phyloP scores from a whole-genome alignment of 2,329 filamentous ascomycete species.

The Aspergillus arachidicola region DNA sequence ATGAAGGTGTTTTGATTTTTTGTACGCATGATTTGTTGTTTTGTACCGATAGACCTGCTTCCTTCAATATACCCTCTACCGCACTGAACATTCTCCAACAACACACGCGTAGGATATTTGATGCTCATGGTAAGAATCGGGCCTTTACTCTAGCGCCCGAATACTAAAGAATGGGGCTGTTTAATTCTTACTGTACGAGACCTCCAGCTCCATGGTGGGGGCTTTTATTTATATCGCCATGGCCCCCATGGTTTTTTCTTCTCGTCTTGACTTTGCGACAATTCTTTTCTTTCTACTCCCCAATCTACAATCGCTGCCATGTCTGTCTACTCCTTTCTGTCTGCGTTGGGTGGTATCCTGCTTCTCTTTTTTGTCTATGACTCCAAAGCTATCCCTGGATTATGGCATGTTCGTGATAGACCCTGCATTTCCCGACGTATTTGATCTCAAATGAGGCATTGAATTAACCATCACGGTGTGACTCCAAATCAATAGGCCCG shows the following conservation, averaged over 20 bases:
- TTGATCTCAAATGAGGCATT: background rate
- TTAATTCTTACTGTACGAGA: background rate
- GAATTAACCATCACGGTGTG: background rate
- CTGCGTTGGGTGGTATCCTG: background rate
- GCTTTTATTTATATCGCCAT: background rate
- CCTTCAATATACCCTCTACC: background rate
- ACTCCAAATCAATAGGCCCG: background rate
- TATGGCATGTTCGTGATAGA: background rate
- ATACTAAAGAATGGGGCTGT: background rate
- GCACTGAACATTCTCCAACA: background rate
- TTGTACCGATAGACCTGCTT: background rate
- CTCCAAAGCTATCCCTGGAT: background rate
- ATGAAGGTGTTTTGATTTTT: background rate
- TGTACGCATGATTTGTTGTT: background rate
- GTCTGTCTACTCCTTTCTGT: background rate
- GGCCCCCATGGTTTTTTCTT: background rate
- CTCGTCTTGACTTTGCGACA: background rate
- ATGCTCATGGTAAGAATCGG: background rate
- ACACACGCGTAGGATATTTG: background rate
- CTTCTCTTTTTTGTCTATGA: background rate
- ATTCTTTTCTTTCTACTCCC: background rate
- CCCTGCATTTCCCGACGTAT: background rate
- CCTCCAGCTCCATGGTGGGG: background rate
- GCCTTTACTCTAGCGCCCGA: background rate
- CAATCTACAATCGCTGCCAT: background rate